Conservation (phyloP, 2,329 filamentous ascomycete genomes). For the Aspergillus persii region DNA sequence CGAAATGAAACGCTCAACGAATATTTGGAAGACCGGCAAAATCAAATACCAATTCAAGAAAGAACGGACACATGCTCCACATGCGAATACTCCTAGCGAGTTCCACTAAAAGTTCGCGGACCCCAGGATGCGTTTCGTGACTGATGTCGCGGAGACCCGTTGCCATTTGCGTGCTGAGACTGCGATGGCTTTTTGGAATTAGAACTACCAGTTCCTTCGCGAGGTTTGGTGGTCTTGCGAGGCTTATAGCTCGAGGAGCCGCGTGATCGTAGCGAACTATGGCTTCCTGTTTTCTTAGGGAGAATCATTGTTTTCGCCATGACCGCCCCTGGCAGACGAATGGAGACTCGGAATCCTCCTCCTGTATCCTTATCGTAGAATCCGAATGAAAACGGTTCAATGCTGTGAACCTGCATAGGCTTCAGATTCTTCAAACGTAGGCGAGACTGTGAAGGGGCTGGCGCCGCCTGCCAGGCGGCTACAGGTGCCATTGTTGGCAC, state of each 20-base stretch:
- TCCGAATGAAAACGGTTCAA: constrained; percentile 45
- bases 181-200: constrained; percentile 28
- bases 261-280: constrained; percentile 24
- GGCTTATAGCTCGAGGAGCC: constrained; percentile 27
- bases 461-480: constrained; percentile 61
- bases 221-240: constrained; percentile 31
- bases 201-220: constrained; percentile 26
- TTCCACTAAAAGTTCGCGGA: constrained; percentile 22
- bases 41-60: constrained; percentile 5
- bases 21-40: constrained; percentile 15
- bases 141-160: constrained; percentile 25
- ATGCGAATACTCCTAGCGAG: constrained; percentile 18
- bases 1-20: constrained; percentile 22
- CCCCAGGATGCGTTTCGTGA: constrained; percentile 31
- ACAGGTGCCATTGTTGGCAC: constrained; percentile 64
- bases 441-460: constrained; percentile 32
- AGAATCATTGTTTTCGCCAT: constrained; percentile 43
- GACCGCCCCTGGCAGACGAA: constrained; percentile 49
- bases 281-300: constrained; percentile 31
- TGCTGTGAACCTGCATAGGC: constrained; percentile 52
- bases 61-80: constrained; percentile 1
- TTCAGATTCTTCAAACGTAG: constrained; percentile 51
- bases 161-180: constrained; percentile 22
- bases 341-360: constrained; percentile 37
- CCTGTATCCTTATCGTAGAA: constrained; percentile 38